Percentiles rank a stretch among this genome's conserved stretches.
Conservation (phyloP, 352 stramenopile species). For the Globisporangium polare region DNA sequence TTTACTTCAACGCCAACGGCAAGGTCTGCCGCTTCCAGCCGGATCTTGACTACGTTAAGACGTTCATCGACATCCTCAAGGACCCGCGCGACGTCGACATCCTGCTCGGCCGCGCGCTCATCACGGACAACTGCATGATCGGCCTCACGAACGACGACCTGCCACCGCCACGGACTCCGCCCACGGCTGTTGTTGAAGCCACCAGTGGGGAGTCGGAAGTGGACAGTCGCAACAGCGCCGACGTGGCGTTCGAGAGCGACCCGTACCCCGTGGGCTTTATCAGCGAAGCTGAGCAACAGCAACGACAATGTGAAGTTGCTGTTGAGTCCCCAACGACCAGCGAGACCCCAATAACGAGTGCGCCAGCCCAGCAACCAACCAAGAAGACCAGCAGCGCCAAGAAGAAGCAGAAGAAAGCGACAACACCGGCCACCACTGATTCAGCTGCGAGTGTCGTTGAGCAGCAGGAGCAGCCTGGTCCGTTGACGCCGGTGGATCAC, state of each 20-base stretch:
- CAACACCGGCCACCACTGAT: background rate
- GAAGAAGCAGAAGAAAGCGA: background rate
- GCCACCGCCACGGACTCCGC: background rate
- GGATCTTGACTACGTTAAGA: constrained; percentile 22
- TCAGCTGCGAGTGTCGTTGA: too few species aligned
- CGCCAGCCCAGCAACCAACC: background rate
- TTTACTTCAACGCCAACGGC: constrained; percentile 18
- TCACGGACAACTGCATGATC: constrained; percentile 10
- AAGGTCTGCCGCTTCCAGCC: constrained; percentile 16
- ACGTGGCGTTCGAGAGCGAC: background rate
- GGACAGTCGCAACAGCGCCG: background rate
- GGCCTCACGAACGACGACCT: constrained; percentile 10
- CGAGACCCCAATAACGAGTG: background rate
- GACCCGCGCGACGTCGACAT: constrained; percentile 16
- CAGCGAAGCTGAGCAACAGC: background rate
- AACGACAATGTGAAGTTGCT: background rate
- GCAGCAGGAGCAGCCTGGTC: background rate
- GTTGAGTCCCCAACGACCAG: background rate
- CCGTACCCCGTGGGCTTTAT: background rate
- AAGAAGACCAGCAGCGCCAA: background rate
- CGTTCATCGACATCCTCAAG: constrained; percentile 19
- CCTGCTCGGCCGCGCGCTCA: constrained; percentile 8
- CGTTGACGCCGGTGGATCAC: background rate
- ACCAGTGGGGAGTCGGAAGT: background rate
- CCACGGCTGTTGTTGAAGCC: background rate